These are phyloP conservation scores for Bruguiera hainesii DNA, from an alignment of 441 rosid species.

Conservation along the genomic window DNA sequence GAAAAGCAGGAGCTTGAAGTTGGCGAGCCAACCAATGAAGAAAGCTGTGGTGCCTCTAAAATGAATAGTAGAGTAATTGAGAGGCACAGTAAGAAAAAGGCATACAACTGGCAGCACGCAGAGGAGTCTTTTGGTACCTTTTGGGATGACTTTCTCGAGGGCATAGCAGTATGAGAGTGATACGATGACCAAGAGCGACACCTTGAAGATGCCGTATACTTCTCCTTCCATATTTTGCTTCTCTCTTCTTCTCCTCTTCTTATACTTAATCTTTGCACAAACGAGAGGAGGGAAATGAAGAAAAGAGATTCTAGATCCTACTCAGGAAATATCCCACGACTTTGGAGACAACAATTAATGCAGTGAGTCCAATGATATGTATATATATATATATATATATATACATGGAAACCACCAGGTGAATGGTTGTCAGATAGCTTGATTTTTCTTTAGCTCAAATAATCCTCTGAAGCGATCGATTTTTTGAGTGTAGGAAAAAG, in stretches of 20 bases:
- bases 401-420: background rate
- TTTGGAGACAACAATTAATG: no score
- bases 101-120: constrained; percentile 22
- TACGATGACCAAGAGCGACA: constrained; percentile 25
- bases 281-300: background rate
- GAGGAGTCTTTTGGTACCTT: constrained; percentile 22
- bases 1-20: constrained; percentile 38
- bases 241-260: background rate
- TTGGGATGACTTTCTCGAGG: constrained; percentile 16
- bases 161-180: constrained; percentile 24
- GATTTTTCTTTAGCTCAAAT: no score
- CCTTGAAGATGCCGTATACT: constrained; percentile 15
- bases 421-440: background rate
- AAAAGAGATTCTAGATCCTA: background rate
- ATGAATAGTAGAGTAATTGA: constrained; percentile 14
- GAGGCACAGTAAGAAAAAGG: constrained; percentile 29
- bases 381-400: no score
- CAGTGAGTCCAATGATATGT: no score
- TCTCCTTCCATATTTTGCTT: constrained; percentile 17
- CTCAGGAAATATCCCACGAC: no score
- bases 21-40: constrained; percentile 34
- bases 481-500: no score
- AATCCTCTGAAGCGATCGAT: no score
- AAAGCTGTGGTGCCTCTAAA: constrained; percentile 23
- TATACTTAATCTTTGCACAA: background rate